Base-by-base conservation (phyloP, 2,329 filamentous ascomycete genomes). In the Botryotinia narcissicola region DNA sequence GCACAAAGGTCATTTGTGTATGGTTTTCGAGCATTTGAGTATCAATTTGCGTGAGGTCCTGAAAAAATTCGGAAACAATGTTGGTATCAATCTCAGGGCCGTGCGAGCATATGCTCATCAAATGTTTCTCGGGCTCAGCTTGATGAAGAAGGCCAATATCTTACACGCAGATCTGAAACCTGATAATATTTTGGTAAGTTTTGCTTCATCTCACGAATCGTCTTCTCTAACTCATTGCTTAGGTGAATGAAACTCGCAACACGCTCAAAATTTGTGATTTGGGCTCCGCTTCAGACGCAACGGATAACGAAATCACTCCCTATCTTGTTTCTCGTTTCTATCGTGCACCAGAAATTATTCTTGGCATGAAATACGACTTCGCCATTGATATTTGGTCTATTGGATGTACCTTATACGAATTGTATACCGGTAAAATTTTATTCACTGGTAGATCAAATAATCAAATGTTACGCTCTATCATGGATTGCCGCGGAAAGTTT, bases 311-410 rank as follows among this genome's bases (percentile, higher is more conserved):
- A 80, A 92, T 97, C 75, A 97, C 94, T 0, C 94, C 94, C 20
- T 98, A 98, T 81, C 90, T 99, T 1, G 94, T 98, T 80, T 98
- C 94, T 84, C 92, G 97, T 73, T 99, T 98, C 84, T 99, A 99
- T 82, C 92, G 96, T 75, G 96, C 96, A 5, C 96, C 97, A 3
- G 96, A 99, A 84, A 94, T 99, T 80, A 97, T 99, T 75, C 87
- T 99, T 5, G 96, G 96, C n/a, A 95, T 98, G 85, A 92, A 93
- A 16, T 97, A 97, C 82, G 94, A 97, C 81, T 97, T 95, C 81
- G 92, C 92, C 12, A 93, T 98, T 77, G 96, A 99, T 82, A 93
- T 97, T 86, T 99, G 96, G 96, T 97, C 95, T 12, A 94, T 98
- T 77, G 97, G 96, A 54, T 99, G 96, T 83, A 99, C 96, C 0